These are phyloP conservation scores for Saccharomycopsis babjevae DNA, from an alignment of 805 yeast genomes.

Conservation along the genomic window DNA sequence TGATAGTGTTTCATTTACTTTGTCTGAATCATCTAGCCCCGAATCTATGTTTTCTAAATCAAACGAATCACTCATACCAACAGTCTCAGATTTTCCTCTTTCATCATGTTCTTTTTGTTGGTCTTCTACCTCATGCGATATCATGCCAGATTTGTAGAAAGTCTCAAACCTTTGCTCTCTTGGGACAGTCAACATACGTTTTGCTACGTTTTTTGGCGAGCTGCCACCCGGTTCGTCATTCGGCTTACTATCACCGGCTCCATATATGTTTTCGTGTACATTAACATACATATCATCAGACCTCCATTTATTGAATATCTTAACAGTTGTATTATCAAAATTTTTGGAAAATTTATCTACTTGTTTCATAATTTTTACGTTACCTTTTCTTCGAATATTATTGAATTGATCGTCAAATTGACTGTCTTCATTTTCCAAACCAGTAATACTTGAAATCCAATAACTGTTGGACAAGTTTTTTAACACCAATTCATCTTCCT, in stretches of 20 bases:
- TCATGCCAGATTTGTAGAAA: constrained; percentile 17
- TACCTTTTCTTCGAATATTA: not conserved
- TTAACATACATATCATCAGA: constrained; percentile 18
- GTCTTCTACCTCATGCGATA: constrained; percentile 19
- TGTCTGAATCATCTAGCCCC: not conserved
- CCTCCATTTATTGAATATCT: constrained; percentile 12
- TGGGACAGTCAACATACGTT: not conserved
- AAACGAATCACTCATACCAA: constrained; percentile 17
- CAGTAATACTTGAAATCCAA: constrained; percentile 34
- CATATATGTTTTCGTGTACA: constrained; percentile 17
- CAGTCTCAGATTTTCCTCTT: constrained; percentile 19
- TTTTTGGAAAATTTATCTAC: not conserved
- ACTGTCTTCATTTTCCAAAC: constrained; percentile 10
- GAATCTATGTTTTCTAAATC: not conserved
- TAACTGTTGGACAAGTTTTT: constrained; percentile 34
- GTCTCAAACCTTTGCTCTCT: constrained; percentile 6
- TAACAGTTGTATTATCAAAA: not conserved
- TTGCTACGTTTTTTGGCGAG: not conserved
- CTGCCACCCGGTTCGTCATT: constrained; percentile 7
- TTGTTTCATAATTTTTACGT: not conserved
- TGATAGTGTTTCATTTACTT: not conserved
- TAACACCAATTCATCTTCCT: constrained; percentile 38
- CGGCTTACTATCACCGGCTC: constrained; percentile 10
- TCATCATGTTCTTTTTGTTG: constrained; percentile 18
- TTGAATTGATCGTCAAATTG: constrained; percentile 5